phyloP scores from a whole-genome alignment of 2,329 filamentous ascomycete genomes.

The Epichloe bromicola region DNA sequence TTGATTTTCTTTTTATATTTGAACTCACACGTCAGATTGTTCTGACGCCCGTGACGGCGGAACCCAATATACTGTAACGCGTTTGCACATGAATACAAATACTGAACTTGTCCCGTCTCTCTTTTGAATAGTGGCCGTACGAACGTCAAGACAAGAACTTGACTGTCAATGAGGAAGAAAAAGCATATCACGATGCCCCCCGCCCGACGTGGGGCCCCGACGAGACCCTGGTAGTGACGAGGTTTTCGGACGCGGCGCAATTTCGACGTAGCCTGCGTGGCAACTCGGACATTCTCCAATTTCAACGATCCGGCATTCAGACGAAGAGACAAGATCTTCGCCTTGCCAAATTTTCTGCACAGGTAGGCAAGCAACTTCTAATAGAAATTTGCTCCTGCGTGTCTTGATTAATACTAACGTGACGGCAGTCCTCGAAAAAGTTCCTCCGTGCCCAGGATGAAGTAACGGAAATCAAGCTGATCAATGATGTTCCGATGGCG shows the following conservation, averaged over 20 bases:
- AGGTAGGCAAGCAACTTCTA: constrained; percentile 23
- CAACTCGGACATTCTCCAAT: constrained; percentile 18
- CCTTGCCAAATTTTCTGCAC: constrained; percentile 48
- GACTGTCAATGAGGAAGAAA: constrained; percentile 49
- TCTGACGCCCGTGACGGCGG: constrained; percentile 1
- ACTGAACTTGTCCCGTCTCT: constrained; percentile 5
- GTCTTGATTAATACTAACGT: background rate
- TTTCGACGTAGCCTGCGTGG: constrained; percentile 15
- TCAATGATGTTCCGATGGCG: constrained; percentile 48
- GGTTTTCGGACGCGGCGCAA: constrained; percentile 26
- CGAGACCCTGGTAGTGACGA: constrained; percentile 54
- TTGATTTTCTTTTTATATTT: constrained; percentile 20
- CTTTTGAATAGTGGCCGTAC: constrained; percentile 62
- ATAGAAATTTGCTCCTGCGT: background rate
- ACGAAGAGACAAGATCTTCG: constrained; percentile 52
- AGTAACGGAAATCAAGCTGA: constrained; percentile 37
- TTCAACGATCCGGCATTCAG: constrained; percentile 35
- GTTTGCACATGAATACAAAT: constrained; percentile 23
- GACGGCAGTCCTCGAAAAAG: constrained; percentile 37
- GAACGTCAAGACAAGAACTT: constrained; percentile 62
- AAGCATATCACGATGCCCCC: constrained; percentile 56
- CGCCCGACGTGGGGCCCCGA: constrained; percentile 70
- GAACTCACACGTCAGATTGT: constrained; percentile 11
- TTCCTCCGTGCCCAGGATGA: constrained; percentile 42
- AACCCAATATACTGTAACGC: background rate